Conservation (phyloP, 1,284 basidiomycete species). For the Sporisorium iseilematis-ciliati region DNA sequence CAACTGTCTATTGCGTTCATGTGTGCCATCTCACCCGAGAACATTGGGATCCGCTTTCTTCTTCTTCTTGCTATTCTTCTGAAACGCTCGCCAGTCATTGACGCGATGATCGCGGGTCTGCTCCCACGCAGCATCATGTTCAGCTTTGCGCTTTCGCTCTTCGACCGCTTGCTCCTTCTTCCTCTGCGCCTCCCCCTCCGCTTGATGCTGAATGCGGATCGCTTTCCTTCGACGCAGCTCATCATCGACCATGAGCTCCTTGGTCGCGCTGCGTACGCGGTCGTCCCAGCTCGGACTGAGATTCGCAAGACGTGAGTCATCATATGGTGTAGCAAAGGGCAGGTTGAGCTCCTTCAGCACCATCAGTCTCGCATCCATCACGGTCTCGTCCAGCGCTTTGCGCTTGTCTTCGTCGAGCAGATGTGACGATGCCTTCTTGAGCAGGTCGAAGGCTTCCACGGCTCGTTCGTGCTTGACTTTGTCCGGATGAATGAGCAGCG, state of each 20-base stretch:
- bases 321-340: slow-evolving; percentile 70
- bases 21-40: slow-evolving; percentile 40
- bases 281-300: slow-evolving; percentile 72
- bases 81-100: slow-evolving; percentile 64
- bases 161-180: slow-evolving; percentile 72
- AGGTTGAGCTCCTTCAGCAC: slow-evolving; percentile 68
- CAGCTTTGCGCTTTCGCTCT: slow-evolving; percentile 68
- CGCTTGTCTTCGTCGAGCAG: slow-evolving; percentile 68
- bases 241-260: slow-evolving; percentile 74
- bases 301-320: slow-evolving; percentile 65
- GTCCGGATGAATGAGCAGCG: slow-evolving; percentile 75
- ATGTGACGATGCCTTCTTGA: slow-evolving; percentile 73
- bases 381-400: slow-evolving; percentile 69
- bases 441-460: slow-evolving; percentile 73
- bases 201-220: slow-evolving; percentile 73
- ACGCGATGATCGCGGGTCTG: slow-evolving; percentile 69
- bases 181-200: slow-evolving; percentile 74
- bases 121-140: slow-evolving; percentile 74
- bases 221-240: slow-evolving; percentile 72
- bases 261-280: slow-evolving; percentile 71
- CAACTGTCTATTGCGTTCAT: not conserved
- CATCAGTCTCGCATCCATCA: slow-evolving; percentile 69
- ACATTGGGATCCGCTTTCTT: slow-evolving; percentile 58
- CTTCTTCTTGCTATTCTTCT: slow-evolving; percentile 61
- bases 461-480: slow-evolving; percentile 75